Conservation (phyloP, 805 yeast species). For the Yueomyces sinensis region DNA sequence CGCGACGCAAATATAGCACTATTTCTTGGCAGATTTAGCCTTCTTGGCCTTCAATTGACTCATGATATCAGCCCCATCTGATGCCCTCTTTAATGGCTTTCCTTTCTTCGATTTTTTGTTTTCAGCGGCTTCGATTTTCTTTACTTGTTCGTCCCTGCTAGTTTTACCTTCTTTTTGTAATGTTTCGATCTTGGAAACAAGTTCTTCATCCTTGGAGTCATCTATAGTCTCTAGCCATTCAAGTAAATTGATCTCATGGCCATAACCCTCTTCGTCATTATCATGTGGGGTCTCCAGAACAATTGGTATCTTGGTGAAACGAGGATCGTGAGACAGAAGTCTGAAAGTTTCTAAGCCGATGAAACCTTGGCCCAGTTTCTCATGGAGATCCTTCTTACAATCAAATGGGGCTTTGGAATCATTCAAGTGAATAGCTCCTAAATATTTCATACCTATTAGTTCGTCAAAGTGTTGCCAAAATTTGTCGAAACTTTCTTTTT, state of each 20-base stretch:
- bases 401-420: constrained; percentile 92
- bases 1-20: no score
- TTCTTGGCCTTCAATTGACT: constrained; percentile 10
- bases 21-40: no score
- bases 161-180: constrained; percentile 48
- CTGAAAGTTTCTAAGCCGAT: constrained; percentile 79
- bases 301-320: constrained; percentile 57
- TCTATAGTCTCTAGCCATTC: constrained; percentile 51
- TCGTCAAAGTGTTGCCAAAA: constrained; percentile 74
- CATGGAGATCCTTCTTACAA: constrained; percentile 85
- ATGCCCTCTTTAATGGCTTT: constrained; percentile 2
- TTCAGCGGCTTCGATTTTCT: constrained; percentile 48
- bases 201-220: constrained; percentile 31
- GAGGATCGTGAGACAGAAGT: constrained; percentile 52
- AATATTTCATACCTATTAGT: constrained; percentile 58
- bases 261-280: constrained; percentile 50
- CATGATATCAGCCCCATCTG: constrained; percentile 8
- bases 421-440: constrained; percentile 75
- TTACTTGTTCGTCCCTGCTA: constrained; percentile 57
- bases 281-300: constrained; percentile 78
- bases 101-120: constrained; percentile 20
- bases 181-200: constrained; percentile 32
- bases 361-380: constrained; percentile 79
- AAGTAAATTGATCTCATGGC: constrained; percentile 68
- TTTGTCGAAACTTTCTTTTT: constrained; percentile 37